These are phyloP conservation scores for Candolleomyces eurysporus DNA, from an alignment of 768 basidiomycete species.

Conservation along the genomic window DNA sequence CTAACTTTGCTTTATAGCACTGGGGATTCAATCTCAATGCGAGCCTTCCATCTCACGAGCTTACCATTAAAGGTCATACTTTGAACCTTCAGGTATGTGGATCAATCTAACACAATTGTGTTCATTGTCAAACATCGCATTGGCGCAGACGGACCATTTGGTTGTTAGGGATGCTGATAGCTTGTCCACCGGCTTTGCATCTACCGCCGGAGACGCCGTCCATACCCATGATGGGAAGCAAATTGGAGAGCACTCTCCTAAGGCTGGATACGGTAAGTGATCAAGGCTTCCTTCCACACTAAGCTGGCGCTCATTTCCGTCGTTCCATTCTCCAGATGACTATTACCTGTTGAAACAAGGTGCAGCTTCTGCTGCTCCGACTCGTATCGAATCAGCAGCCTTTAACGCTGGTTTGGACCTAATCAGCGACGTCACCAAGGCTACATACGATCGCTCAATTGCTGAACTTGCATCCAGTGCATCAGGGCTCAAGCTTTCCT, in stretches of 20 bases:
- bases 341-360: conserved; percentile 56
- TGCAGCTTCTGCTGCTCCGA: conserved; percentile 37
- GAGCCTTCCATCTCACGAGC: conserved; percentile 39
- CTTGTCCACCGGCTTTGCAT: conserved; percentile 54
- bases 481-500: conserved; percentile 58
- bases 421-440: conserved; percentile 41
- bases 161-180: conserved; percentile 48
- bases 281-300: neutral
- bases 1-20: conserved; percentile 42
- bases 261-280: conserved; percentile 55
- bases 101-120: neutral
- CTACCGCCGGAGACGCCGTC: conserved; percentile 43
- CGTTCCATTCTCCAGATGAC: conserved; percentile 44
- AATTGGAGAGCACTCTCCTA: conserved; percentile 59
- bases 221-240: conserved; percentile 50
- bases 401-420: conserved; percentile 45
- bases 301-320: conserved; percentile 2
- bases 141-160: conserved; percentile 49
- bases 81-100: conserved; percentile 38
- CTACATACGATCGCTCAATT: conserved; percentile 37
- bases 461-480: conserved; percentile 54
- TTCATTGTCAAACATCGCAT: neutral
- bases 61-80: conserved; percentile 50
- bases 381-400: conserved; percentile 42
- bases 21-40: conserved; percentile 84